Percentiles rank a stretch among this genome's conserved stretches.
These are phyloP conservation scores for Knoxia roxburghii DNA, from an alignment of 257 asterid species.

Conservation along the genomic window DNA sequence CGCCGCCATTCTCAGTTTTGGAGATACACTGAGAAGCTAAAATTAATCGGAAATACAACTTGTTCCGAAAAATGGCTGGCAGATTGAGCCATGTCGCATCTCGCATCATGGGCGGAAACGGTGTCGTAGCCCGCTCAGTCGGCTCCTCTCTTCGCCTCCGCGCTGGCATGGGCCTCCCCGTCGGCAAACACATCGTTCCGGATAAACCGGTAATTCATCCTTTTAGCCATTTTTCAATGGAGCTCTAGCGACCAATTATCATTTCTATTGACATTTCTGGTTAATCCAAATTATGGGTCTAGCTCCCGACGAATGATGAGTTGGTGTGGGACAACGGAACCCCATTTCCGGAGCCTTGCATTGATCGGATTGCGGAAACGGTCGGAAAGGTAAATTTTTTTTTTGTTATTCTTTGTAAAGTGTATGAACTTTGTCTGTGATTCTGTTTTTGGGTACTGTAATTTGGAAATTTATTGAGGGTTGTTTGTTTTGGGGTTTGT, in stretches of 20 bases:
- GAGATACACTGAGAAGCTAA: neutral
- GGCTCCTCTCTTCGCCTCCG: conserved; percentile 76
- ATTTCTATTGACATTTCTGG: neutral
- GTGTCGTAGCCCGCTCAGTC: conserved; percentile 62
- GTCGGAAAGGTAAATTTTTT: conserved; percentile 62
- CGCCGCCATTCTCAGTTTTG: neutral
- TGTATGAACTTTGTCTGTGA: neutral
- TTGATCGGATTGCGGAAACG: conserved; percentile 89
- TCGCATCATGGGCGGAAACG: conserved; percentile 79
- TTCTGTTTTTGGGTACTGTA: neutral
- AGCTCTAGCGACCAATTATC: neutral
- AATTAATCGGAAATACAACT: neutral
- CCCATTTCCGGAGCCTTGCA: conserved; percentile 86
- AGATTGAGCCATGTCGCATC: conserved; percentile 68
- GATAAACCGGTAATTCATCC: conserved; percentile 56
- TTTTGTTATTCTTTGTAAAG: neutral
- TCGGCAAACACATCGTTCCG: conserved; percentile 88
- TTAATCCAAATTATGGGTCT: conserved; percentile 1
- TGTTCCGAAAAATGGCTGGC: conserved; percentile 53
- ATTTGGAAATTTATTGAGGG: neutral
- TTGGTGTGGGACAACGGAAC: conserved; percentile 90
- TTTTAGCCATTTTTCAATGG: neutral
- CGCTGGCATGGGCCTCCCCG: conserved; percentile 95
- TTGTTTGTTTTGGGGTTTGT: too few species aligned
- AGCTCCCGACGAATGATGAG: conserved; percentile 83